phyloP scores from a whole-genome alignment of 2,329 filamentous ascomycete species.

The Trichophyton mentagrophytes region DNA sequence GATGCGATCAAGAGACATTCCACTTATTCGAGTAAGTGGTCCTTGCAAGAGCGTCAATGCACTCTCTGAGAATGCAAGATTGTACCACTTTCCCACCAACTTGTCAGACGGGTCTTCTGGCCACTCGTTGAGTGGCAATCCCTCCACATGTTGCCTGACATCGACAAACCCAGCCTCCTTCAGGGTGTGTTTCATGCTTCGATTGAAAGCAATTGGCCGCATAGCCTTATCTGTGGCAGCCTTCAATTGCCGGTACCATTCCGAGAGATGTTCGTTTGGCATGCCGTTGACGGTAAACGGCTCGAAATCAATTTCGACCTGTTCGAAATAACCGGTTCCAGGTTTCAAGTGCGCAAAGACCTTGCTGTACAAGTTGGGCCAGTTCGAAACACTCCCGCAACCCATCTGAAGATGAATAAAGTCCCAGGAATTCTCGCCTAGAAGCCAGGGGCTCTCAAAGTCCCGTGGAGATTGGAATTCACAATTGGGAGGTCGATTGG shows the following conservation, averaged over 20 bases:
- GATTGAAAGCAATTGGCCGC: constrained; percentile 53
- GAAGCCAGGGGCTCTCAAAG: constrained; percentile 62
- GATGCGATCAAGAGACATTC: constrained; percentile 51
- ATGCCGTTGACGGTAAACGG: constrained; percentile 49
- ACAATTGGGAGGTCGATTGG: constrained; percentile 58
- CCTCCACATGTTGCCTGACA: constrained; percentile 56
- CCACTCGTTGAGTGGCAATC: constrained; percentile 64
- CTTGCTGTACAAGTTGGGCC: constrained; percentile 61
- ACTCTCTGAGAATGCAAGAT: constrained; percentile 60
- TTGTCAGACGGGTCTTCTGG: constrained; percentile 50
- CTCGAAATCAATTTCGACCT: constrained; percentile 75
- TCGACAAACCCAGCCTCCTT: constrained; percentile 65
- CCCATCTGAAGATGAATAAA: constrained; percentile 73
- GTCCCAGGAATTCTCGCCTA: constrained; percentile 60
- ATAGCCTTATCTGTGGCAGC: constrained; percentile 54
- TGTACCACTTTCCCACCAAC: constrained; percentile 70
- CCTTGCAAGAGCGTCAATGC: constrained; percentile 60
- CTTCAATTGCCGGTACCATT: constrained; percentile 59
- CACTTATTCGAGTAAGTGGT: constrained; percentile 54
- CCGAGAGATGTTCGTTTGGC: constrained; percentile 38
- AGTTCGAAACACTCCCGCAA: constrained; percentile 62
- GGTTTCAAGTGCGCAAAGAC: constrained; percentile 63
- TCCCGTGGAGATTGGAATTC: constrained; percentile 57
- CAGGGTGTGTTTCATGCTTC: constrained; percentile 47
- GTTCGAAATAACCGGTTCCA: constrained; percentile 64